Base-by-base conservation (phyloP, 2,329 filamentous ascomycete species). In the Aspergillus piperis region DNA sequence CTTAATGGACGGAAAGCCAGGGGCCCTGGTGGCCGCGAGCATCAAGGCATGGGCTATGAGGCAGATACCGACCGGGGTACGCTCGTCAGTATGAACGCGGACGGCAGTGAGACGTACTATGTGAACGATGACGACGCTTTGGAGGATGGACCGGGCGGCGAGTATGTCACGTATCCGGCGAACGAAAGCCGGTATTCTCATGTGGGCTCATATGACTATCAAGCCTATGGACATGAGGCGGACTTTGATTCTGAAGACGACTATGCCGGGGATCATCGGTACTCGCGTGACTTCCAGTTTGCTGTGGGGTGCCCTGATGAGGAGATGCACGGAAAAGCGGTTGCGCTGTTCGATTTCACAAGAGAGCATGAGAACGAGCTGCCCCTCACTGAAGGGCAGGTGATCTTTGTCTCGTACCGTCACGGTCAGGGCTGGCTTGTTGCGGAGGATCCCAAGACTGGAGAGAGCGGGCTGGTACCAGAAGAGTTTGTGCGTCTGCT, bases 341-440 rank as follows among this genome's bases (percentile, higher is more conserved):
- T 99, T 27, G 95, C 95, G 6, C 82, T 99, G 21, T 99, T 96
- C 73, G 93, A 97, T 73, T 99, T 99, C 77, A 88, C 88, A 68
- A 86, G 93, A 32, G 94, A 98, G 76, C 97, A 98, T 74, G 92
- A 97, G 74, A 99, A 98, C 73, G 95, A 99, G 76, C 81, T 99
- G 59, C 92, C 92, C 3, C 81, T 99, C 50, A 88, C 91, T 0
- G 95, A 99, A 77, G 95, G 95, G 5, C 95, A 99, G 72, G 91
- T 97, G 59, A 96, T 99, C 59, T 90, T 95, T 82, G 93, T 99
- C 23, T 96, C 92, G 15, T 99, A 98, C 75, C 86, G 95, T 47
- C 93, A 98, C 73, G 94, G 94, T 15, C 92, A 98, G 77, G 95
- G 95, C 58, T 99, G 95, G 95, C 83, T 99, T 54, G 95, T 99